phyloP scores from a whole-genome alignment of 805 yeast species.

The Yarrowia deformans region DNA sequence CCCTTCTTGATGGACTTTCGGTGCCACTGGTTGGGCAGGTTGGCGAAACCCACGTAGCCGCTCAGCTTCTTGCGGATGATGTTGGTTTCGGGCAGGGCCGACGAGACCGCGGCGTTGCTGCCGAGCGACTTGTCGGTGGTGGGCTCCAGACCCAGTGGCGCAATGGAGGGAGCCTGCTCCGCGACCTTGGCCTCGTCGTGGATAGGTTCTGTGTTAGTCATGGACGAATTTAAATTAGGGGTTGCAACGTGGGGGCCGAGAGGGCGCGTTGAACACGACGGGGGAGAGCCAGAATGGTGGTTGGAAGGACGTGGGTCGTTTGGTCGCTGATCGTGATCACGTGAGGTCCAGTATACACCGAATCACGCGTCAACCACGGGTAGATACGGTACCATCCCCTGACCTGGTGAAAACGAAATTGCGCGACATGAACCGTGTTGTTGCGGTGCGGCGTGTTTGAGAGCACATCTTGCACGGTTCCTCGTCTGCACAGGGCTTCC shows the following conservation, averaged over 20 bases:
- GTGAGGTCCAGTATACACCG: neutral
- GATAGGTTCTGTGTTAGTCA: constrained; percentile 36
- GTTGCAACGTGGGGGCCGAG: no score
- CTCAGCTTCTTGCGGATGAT: constrained; percentile 66
- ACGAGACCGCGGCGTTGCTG: constrained; percentile 34
- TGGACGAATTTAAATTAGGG: no score
- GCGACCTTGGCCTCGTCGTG: constrained; percentile 39
- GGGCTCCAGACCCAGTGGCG: constrained; percentile 38
- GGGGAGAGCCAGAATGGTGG: no score
- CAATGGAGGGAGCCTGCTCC: constrained; percentile 39
- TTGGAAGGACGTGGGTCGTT: no score
- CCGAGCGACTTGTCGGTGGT: constrained; percentile 40
- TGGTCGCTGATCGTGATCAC: no score
- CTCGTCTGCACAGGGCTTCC: no score
- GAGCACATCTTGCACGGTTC: no score
- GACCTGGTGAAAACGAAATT: no score
- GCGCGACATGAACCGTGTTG: no score
- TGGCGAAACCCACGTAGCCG: constrained; percentile 96
- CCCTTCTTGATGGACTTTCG: constrained; percentile 90
- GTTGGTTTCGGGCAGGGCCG: constrained; percentile 42
- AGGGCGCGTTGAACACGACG: no score
- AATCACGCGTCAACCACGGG: neutral
- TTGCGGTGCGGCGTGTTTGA: no score
- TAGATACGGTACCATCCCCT: no score
- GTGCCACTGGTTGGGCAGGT: constrained; percentile 98